Evolutionary conservation across 2,329 filamentous ascomycete genomes (phyloP), one percentile per base, ranked within the genome.

Genomic region (Didymella segeticola): DNA sequence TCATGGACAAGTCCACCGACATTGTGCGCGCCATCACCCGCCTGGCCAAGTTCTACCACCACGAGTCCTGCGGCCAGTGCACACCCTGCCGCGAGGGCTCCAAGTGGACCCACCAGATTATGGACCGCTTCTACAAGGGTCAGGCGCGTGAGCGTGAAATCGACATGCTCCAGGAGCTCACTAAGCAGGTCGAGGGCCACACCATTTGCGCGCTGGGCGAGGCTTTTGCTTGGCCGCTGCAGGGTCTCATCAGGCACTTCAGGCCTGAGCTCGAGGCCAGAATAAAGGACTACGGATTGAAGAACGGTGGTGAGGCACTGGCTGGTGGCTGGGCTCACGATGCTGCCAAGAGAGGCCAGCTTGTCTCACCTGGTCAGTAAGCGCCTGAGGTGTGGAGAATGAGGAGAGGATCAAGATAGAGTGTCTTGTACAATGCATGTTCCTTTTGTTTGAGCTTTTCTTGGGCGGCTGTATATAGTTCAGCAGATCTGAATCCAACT

Each of bases 101-200:
- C 82, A 97, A 96, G 82, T 99, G 95, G 95, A 97, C 93, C 10
- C 90, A 96, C 79, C 93, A 99, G 83, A 98, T 99, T 78, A 98
- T 99, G 95, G 83, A 89, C 78, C 89, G 95, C 52, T 96, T 99
- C 68, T 92, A 96, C 82, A 89, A 90, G 77, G 95, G 95, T 55
- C 86, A 91, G 77, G 95, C 90, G 56, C 87, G 90, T 59, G 87
- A 89, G 77, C 85, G 95, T 57, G 95, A 99, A 80, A 99, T 99
- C 75, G 95, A 99, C 77, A 99, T 99, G 95, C 85, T 99, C 64
- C 95, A 97, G 81, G 95, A 99, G 82, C 81, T 99, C 67, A 99
- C 95, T 60, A 99, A 99, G 85, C 95, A 99, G 80, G 95, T 99
- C 58, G 95, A 99, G 81, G 95, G 95, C 10, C 95, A 99, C 82